Evolutionary conservation across 495 filamentous ascomycete genomes (phyloP), one percentile per base, ranked within the genome.

Genomic region (Neurospora hispaniola): DNA sequence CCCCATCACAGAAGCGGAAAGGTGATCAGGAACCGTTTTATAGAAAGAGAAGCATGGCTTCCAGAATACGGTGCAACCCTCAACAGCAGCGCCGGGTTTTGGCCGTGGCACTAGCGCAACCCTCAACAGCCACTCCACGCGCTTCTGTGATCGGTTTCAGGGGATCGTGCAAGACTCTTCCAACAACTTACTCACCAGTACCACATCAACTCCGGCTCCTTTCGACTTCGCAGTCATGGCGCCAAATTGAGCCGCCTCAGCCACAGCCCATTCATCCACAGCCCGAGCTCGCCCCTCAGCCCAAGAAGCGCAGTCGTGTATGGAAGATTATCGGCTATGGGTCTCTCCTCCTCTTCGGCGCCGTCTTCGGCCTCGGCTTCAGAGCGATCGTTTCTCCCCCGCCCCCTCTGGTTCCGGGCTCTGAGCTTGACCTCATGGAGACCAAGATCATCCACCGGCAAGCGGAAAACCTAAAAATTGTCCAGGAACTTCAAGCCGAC

Each of bases 401-500:
- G 0, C 41, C 76, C 1, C 81, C 79, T 0, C 82, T 78, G 1
- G 31, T 20, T 0, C 79, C 79, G 0, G 82, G 78, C 16, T 78
- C 79, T 7, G 74, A 78, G 66, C 75, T 78, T 44, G 85, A 88
- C 76, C 44, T 27, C 2, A 71, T 75, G 54, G 77, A 76, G 70
- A 82, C 79, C 70, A 71, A 72, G 18, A 70, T 74, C 69, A 70
- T 85, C 8, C 79, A 80, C 73, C 71, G 75, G 4, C 66, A 76
- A 59, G 85, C 82, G 38, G 72, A 81, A 35, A 74, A 77, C 46
- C 81, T 90, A 2, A 86, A 88, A 14, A 77, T 90, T 72, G 88
- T 92, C 27, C 77, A 82, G 72, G 76, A 82, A 35, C 81, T 92
- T 40, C 81, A 83, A n/a, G 69, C 78, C 16, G 80, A 90, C 79